Evolutionary conservation across 2,329 filamentous ascomycete species (phyloP).

Genomic region (Trichophaea hybrida): DNA sequence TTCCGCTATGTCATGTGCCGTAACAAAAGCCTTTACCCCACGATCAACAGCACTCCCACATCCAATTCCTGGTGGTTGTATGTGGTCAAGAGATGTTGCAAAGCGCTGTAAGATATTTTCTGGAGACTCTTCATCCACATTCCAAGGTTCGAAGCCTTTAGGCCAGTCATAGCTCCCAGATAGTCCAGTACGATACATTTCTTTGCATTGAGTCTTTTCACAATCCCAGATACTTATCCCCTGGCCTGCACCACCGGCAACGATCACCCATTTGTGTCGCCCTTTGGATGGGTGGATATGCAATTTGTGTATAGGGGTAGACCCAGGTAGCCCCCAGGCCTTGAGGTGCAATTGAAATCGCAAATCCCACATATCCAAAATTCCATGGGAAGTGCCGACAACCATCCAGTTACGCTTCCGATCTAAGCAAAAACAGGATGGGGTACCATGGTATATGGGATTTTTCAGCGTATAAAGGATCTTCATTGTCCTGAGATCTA

Average conservation of each 20-base stretch:
- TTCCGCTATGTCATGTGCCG: conserved; percentile 47
- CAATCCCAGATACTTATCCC: conserved; percentile 91
- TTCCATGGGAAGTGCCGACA: conserved; percentile 80
- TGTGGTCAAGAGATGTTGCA: conserved; percentile 43
- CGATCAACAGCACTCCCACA: conserved; percentile 38
- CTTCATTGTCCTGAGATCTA: conserved; percentile 79
- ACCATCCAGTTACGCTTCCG: conserved; percentile 78
- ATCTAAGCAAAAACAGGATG: conserved; percentile 83
- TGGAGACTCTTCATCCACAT: conserved; percentile 75
- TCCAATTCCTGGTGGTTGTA: conserved; percentile 45
- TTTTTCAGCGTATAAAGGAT: conserved; percentile 69
- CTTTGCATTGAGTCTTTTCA: conserved; percentile 74
- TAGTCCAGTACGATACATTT: conserved; percentile 62
- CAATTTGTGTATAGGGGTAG: conserved; percentile 64
- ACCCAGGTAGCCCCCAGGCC: conserved; percentile 74
- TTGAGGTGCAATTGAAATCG: conserved; percentile 82
- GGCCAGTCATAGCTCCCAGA: neutral
- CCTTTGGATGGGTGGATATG: conserved; percentile 64
- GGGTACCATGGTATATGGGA: conserved; percentile 78
- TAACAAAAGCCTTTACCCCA: conserved; percentile 60
- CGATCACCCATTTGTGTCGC: conserved; percentile 70
- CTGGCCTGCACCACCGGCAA: conserved; percentile 71
- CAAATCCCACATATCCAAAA: conserved; percentile 88
- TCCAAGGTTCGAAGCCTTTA: conserved; percentile 59
- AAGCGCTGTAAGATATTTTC: conserved; percentile 80